A percentile compares a stretch with the other conserved stretches of the same genome.
phyloP scores from a whole-genome alignment of 2,329 filamentous ascomycete species.

The Aspergillus sp. region DNA sequence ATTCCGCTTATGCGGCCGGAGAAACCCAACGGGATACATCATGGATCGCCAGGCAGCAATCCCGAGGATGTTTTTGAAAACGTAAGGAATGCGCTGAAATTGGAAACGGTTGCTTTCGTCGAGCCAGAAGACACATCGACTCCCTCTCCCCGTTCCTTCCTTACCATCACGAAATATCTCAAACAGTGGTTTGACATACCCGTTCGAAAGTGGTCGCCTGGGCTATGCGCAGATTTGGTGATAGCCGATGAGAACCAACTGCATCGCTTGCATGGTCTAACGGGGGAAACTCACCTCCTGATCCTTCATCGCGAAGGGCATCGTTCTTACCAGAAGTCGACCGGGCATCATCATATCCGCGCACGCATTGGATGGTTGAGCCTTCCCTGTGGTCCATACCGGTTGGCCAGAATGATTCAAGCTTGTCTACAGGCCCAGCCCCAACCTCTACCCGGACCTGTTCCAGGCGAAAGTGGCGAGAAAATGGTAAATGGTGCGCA shows the following conservation, averaged over 20 bases:
- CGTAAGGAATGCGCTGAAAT: not conserved
- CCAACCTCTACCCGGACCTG: not conserved
- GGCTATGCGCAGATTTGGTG: not conserved
- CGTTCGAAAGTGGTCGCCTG: not conserved
- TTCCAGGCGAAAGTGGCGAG: not conserved
- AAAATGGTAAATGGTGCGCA: not conserved
- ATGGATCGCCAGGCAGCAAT: not conserved
- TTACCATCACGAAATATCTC: not conserved
- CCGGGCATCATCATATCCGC: not conserved
- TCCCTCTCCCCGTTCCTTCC: not conserved
- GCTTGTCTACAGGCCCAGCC: conserved; percentile 5
- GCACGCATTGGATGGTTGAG: conserved; percentile 6
- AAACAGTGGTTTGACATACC: not conserved
- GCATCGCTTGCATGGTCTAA: not conserved
- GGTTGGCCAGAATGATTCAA: conserved; percentile 10
- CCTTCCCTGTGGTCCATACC: conserved; percentile 21
- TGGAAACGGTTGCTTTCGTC: not conserved
- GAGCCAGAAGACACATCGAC: not conserved
- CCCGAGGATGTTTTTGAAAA: not conserved
- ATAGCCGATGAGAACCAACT: not conserved
- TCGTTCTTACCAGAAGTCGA: not conserved
- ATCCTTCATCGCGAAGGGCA: not conserved
- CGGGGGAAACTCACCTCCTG: not conserved
- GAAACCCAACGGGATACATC: not conserved
- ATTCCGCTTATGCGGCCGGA: not conserved